Conservation (phyloP, 495 filamentous ascomycete species). For the Penicillium pancosmium region DNA sequence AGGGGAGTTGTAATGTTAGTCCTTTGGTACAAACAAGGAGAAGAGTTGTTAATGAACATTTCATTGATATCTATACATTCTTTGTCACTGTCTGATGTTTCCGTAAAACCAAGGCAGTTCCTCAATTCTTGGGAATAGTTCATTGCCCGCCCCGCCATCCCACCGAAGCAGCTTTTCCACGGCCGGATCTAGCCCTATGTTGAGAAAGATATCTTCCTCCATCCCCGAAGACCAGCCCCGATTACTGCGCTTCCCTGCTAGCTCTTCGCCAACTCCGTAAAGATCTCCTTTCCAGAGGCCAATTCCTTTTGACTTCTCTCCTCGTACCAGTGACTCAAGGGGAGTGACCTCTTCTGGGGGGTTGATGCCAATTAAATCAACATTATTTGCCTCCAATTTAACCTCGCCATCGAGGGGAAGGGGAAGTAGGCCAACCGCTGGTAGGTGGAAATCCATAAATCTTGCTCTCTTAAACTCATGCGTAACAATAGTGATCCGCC, state of each 20-base stretch:
- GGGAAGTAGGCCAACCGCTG: slow-evolving; percentile 57
- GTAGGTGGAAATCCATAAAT: slow-evolving; percentile 69
- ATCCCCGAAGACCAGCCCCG: slow-evolving; percentile 46
- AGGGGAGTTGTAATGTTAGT: slow-evolving; percentile 13
- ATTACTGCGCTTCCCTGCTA: slow-evolving; percentile 39
- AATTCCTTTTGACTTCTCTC: slow-evolving; percentile 45
- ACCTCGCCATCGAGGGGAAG: neutral
- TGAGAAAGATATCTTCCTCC: slow-evolving; percentile 28
- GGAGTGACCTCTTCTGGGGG: slow-evolving; percentile 61
- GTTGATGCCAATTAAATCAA: slow-evolving; percentile 67
- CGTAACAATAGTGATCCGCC: slow-evolving; percentile 66
- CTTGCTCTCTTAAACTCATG: slow-evolving; percentile 73
- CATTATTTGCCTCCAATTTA: slow-evolving; percentile 33
- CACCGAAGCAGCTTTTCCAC: slow-evolving; percentile 43
- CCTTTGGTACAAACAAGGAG: neutral
- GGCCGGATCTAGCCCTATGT: slow-evolving; percentile 29
- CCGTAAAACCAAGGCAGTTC: slow-evolving; percentile 46
- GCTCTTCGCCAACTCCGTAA: slow-evolving; percentile 42
- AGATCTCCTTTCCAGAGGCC: slow-evolving; percentile 47
- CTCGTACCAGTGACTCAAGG: slow-evolving; percentile 42
- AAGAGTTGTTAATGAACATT: slow-evolving; percentile 11
- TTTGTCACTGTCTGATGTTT: neutral
- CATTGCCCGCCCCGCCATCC: slow-evolving; percentile 40
- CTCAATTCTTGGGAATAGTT: slow-evolving; percentile 36
- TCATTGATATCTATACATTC: slow-evolving; percentile 12